phyloP scores from a whole-genome alignment of 1,284 basidiomycete genomes.

The Phlebopus sp. region DNA sequence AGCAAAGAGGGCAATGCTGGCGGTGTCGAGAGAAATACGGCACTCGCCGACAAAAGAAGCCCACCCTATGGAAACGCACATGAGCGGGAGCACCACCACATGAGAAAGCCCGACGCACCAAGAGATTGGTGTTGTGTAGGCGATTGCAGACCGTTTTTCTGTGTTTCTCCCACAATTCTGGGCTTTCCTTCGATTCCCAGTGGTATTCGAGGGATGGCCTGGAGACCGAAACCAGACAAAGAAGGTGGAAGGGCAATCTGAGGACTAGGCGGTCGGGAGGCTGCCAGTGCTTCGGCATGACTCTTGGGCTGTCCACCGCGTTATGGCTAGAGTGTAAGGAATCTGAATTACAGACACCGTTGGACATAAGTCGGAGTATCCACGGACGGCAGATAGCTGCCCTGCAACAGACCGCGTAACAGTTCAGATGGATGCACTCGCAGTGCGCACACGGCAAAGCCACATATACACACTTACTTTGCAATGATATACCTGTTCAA shows the following conservation, averaged over 20 bases:
- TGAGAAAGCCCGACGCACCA: neutral
- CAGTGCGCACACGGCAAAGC: no score
- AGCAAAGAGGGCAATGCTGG: conserved; percentile 2
- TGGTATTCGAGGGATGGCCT: conserved; percentile 5
- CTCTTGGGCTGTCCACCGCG: no score
- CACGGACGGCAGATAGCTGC: no score
- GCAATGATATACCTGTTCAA: no score
- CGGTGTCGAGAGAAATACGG: conserved; percentile 2
- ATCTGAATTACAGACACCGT: no score
- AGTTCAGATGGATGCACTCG: no score
- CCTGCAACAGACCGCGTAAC: no score
- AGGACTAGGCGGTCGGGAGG: neutral
- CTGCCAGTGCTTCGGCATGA: neutral
- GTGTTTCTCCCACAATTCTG: conserved; percentile 1
- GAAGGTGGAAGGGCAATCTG: neutral
- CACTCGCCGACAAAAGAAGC: neutral
- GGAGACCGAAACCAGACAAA: conserved; percentile 4
- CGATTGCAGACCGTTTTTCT: neutral
- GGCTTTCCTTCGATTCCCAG: conserved; percentile 1
- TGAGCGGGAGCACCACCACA: neutral
- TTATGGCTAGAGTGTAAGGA: no score
- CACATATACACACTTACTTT: no score
- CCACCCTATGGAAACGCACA: neutral
- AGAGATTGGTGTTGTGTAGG: conserved; percentile 1
- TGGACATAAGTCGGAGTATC: no score